phyloP scores from a whole-genome alignment of 108 stramenopile genomes.

The Conticribra weissflogii region DNA sequence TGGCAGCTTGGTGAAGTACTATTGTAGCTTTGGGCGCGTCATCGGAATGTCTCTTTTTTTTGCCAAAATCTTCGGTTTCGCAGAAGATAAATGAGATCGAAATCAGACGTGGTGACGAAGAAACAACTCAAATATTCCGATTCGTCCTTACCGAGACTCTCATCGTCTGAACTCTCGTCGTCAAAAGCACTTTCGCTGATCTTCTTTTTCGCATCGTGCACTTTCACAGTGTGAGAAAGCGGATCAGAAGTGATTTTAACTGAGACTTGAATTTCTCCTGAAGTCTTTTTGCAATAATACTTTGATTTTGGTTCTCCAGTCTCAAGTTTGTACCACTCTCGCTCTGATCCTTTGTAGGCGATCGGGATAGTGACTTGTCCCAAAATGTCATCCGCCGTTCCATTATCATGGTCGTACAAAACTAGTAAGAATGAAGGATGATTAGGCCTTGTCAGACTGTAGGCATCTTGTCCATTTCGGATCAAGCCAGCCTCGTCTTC shows the following conservation, averaged over 20 bases:
- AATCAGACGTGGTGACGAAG: too few relatives aligned
- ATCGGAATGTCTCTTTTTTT: too few relatives aligned
- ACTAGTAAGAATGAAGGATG: conserved; percentile 19
- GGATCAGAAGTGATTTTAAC: conserved; percentile 10
- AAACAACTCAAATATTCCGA: too few relatives aligned
- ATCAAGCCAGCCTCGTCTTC: conserved; percentile 12
- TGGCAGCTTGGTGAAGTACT: too few relatives aligned
- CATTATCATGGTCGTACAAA: conserved; percentile 41
- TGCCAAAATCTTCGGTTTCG: too few relatives aligned
- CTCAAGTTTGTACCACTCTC: conserved; percentile 2
- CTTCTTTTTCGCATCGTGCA: too few relatives aligned
- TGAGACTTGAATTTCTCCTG: conserved; percentile 26
- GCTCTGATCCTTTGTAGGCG: conserved; percentile 10
- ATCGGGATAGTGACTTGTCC: conserved; percentile 36
- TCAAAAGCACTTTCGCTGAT: too few relatives aligned
- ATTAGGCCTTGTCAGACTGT: not conserved
- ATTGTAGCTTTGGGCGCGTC: too few relatives aligned
- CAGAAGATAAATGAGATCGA: too few relatives aligned
- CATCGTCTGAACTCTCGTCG: too few relatives aligned
- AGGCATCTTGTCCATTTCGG: not conserved
- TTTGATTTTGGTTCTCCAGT: conserved; percentile 21
- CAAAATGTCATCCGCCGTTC: conserved; percentile 36
- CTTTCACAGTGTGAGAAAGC: conserved; percentile 21
- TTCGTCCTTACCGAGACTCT: too few relatives aligned
- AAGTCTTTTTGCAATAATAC: conserved; percentile 33